A percentile compares a stretch with the other conserved stretches of the same genome.
phyloP scores from a whole-genome alignment of 1,284 basidiomycete species.

The Athelia psychrophila region DNA sequence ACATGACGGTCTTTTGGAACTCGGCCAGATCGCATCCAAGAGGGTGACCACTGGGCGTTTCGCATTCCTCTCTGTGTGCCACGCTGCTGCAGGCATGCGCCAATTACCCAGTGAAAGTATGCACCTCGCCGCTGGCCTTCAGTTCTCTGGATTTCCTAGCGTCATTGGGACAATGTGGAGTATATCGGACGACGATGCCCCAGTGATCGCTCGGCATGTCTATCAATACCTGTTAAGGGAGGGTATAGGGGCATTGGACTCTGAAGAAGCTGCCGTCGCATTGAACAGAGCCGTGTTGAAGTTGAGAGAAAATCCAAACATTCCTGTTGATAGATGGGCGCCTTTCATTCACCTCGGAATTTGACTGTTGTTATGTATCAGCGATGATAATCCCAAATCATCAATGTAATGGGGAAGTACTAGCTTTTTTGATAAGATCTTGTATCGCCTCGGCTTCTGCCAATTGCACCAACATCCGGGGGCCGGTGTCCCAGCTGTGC shows the following conservation, averaged over 20 bases:
- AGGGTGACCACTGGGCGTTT: background rate
- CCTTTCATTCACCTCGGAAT: too few species aligned
- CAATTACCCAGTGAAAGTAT: background rate
- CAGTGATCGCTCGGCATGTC: background rate
- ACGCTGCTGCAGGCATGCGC: background rate
- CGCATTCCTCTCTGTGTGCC: background rate
- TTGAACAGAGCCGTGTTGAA: too few species aligned
- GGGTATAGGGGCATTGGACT: background rate
- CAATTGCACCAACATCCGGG: too few species aligned
- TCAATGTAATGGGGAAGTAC: too few species aligned
- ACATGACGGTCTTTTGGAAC: background rate
- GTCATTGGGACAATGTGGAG: background rate
- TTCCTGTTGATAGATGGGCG: background rate
- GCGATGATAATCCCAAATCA: too few species aligned
- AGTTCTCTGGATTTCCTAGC: background rate
- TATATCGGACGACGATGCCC: background rate
- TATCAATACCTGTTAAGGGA: background rate
- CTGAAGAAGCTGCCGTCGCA: too few species aligned
- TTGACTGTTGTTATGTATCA: too few species aligned
- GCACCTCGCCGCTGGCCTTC: slow-evolving; percentile 1
- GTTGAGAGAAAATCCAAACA: too few species aligned
- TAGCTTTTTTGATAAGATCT: too few species aligned
- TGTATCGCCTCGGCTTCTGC: too few species aligned
- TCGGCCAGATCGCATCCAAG: background rate
- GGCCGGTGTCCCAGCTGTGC: too few species aligned